Evolutionary conservation across 257 asterid genomes (phyloP).

Genomic region (Agastache rugosa): DNA sequence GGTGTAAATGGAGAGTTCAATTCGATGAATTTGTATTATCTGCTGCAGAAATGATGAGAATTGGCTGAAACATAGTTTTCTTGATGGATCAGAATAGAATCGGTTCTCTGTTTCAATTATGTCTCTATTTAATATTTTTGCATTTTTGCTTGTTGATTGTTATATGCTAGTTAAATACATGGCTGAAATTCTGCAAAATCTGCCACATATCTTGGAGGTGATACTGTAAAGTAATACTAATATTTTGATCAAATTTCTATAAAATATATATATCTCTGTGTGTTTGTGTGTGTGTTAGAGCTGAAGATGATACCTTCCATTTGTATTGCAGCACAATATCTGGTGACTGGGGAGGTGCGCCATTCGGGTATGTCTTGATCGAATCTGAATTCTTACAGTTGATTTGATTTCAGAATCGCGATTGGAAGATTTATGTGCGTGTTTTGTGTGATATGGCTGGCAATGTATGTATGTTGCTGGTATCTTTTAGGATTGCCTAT

Average conservation of each 20-base stretch:
- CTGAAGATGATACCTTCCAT: constrained; percentile 17
- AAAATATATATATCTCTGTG: too few species aligned
- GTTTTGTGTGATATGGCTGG: not conserved
- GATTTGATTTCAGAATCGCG: constrained; percentile 10
- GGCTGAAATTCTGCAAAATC: not conserved
- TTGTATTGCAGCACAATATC: constrained; percentile 77
- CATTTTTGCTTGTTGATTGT: not conserved
- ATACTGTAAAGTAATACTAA: not conserved
- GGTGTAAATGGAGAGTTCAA: not conserved
- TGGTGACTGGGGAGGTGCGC: constrained; percentile 82
- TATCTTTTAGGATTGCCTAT: not conserved
- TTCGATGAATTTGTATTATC: not conserved
- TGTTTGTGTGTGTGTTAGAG: too few species aligned
- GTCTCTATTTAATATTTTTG: not conserved
- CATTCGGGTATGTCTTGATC: constrained; percentile 75
- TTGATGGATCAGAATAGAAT: not conserved
- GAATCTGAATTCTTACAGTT: not conserved
- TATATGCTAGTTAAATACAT: not conserved
- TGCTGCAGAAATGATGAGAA: constrained; percentile 4
- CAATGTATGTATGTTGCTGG: not conserved
- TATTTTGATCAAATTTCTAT: constrained; percentile 4
- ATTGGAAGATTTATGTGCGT: not conserved
- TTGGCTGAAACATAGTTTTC: not conserved
- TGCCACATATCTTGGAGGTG: too few species aligned
- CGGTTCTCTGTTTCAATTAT: too few species aligned